Percentiles rank a stretch among this genome's conserved stretches.
Conservation (phyloP, 2,329 filamentous ascomycete species). For the Fonsecaea nubica region DNA sequence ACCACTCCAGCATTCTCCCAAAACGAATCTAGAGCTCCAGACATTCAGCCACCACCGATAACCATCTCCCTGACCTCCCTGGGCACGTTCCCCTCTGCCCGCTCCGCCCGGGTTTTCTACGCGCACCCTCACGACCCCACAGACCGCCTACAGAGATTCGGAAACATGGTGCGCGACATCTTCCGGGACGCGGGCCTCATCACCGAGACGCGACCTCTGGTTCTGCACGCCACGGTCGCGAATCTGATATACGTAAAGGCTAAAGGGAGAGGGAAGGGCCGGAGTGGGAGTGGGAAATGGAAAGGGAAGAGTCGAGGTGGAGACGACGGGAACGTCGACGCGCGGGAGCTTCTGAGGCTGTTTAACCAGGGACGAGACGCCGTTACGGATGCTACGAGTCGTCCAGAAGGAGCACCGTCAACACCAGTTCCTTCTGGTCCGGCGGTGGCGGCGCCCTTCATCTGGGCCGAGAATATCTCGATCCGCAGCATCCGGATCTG, state of each 20-base stretch:
- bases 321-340: slow-evolving; percentile 54
- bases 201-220: slow-evolving; percentile 61
- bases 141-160: slow-evolving; percentile 51
- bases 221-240: slow-evolving; percentile 82
- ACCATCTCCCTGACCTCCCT: slow-evolving; percentile 35
- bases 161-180: slow-evolving; percentile 48
- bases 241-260: slow-evolving; percentile 76
- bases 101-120: slow-evolving; percentile 42
- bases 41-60: slow-evolving; percentile 15
- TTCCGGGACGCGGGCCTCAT: slow-evolving; percentile 54
- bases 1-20: not conserved
- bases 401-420: no score
- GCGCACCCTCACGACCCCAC: slow-evolving; percentile 45
- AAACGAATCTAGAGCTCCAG: not conserved
- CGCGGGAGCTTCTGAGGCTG: slow-evolving; percentile 44
- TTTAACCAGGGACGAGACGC: slow-evolving; percentile 40
- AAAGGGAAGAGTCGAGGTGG: slow-evolving; percentile 22
- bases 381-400: not conserved
- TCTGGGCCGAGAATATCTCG: slow-evolving; percentile 73
- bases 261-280: slow-evolving; percentile 32
- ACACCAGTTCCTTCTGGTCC: not conserved
- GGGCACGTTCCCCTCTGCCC: slow-evolving; percentile 32
- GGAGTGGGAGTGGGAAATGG: not conserved
- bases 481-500: slow-evolving; percentile 80
- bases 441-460: slow-evolving; percentile 51